A percentile compares a stretch with the other conserved stretches of the same genome.
These are phyloP conservation scores for Solanum pennellii DNA, from an alignment of 257 asterid genomes.

Conservation along the genomic window DNA sequence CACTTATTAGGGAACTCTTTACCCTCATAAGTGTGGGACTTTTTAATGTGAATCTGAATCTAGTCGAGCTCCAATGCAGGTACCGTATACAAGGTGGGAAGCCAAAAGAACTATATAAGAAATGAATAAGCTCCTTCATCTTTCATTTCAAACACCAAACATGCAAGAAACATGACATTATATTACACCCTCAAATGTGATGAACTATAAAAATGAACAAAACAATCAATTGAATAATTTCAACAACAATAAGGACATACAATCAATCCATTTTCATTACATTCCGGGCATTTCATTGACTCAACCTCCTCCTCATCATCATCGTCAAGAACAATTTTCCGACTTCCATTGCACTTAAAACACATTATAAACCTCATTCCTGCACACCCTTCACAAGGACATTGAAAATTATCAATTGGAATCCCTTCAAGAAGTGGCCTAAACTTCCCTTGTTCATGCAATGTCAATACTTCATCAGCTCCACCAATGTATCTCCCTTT, in stretches of 20 bases:
- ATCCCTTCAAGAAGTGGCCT: constrained; percentile 72
- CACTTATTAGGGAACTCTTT: neutral
- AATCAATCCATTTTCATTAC: constrained; percentile 39
- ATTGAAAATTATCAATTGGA: constrained; percentile 27
- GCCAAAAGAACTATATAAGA: neutral
- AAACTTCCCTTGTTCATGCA: constrained; percentile 77
- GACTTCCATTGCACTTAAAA: constrained; percentile 77
- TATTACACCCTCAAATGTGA: neutral
- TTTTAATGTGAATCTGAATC: accelerated
- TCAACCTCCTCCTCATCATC: constrained; percentile 34
- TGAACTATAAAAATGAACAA: neutral
- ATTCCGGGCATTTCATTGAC: constrained; percentile 31
- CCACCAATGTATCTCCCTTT: constrained; percentile 95
- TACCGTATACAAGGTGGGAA: neutral
- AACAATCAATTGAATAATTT: constrained; percentile 4
- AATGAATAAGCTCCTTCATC: neutral
- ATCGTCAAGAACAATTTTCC: constrained; percentile 25
- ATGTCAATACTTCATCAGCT: constrained; percentile 61
- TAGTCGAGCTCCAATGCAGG: neutral
- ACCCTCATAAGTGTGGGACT: neutral
- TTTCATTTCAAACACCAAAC: neutral
- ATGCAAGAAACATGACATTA: neutral
- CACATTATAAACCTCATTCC: constrained; percentile 78
- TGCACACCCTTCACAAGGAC: constrained; percentile 63
- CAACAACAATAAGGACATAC: constrained; percentile 73